Evolutionary conservation across 352 stramenopile genomes (phyloP).

Genomic region (Phytophthora ramorum): DNA sequence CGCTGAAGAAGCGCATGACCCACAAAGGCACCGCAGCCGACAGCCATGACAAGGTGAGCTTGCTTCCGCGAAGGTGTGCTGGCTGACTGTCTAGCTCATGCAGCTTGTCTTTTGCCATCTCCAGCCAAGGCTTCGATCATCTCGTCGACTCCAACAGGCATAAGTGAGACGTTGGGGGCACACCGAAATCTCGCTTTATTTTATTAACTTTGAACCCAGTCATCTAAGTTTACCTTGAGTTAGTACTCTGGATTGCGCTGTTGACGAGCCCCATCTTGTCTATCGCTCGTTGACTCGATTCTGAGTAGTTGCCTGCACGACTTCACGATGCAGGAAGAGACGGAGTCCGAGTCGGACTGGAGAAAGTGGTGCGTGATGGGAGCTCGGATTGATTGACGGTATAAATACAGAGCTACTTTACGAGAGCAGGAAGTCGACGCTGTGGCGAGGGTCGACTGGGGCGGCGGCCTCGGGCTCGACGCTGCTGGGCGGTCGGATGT

Average conservation of each 20-base stretch:
- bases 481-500: constrained; percentile 16
- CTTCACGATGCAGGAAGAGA: constrained; percentile 32
- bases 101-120: background rate
- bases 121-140: constrained; percentile 24
- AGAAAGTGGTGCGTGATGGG: constrained; percentile 22
- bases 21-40: background rate
- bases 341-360: constrained; percentile 18
- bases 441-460: constrained; percentile 35
- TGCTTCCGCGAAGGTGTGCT: background rate
- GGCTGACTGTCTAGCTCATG: background rate
- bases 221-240: constrained; percentile 3
- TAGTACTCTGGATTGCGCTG: no score
- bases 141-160: constrained; percentile 11
- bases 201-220: constrained; percentile 7
- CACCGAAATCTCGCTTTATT: constrained; percentile 10
- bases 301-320: constrained; percentile 8
- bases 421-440: constrained; percentile 53
- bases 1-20: constrained; percentile 22
- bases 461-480: constrained; percentile 1
- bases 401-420: constrained; percentile 44
- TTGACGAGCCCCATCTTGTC: constrained; percentile 31
- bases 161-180: constrained; percentile 3
- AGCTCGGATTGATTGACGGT: background rate
- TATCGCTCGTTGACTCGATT: constrained; percentile 15
- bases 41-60: constrained; percentile 22